Percentiles rank a stretch among this genome's conserved stretches.
phyloP scores from a whole-genome alignment of 2,329 filamentous ascomycete species.

The Endocalyx cinctus region DNA sequence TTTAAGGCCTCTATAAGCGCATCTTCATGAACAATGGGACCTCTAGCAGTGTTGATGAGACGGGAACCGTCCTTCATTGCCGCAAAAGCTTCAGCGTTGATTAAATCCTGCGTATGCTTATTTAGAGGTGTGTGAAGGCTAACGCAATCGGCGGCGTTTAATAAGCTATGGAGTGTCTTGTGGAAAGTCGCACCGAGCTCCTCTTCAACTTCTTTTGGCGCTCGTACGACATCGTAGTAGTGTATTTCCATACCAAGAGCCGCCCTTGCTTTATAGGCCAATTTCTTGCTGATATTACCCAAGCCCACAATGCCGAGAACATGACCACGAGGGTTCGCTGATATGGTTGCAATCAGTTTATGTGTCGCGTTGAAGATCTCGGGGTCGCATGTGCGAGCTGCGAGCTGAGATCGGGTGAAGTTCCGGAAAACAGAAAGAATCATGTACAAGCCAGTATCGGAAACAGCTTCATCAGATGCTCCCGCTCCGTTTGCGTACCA shows the following conservation, averaged over 20 bases:
- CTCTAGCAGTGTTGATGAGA: conserved; percentile 49
- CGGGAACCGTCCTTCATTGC: conserved; percentile 43
- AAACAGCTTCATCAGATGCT: conserved; percentile 57
- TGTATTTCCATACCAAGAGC: conserved; percentile 51
- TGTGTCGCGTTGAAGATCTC: conserved; percentile 35
- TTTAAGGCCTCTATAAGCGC: conserved; percentile 43
- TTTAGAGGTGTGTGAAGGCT: conserved; percentile 8
- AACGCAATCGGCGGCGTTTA: conserved; percentile 29
- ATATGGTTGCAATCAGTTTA: conserved; percentile 46
- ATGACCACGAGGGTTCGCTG: conserved; percentile 49
- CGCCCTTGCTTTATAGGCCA: conserved; percentile 40
- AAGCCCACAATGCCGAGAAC: conserved; percentile 49
- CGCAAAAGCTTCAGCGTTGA: conserved; percentile 29
- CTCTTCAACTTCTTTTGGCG: conserved; percentile 22
- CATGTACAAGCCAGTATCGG: conserved; percentile 55
- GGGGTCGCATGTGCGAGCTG: conserved; percentile 40
- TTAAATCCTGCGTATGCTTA: conserved; percentile 16
- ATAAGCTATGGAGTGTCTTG: conserved; percentile 18
- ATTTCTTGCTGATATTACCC: conserved; percentile 40
- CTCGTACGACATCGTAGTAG: conserved; percentile 42
- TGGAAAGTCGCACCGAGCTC: conserved; percentile 27
- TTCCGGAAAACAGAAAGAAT: conserved; percentile 56
- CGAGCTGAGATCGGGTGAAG: conserved; percentile 49
- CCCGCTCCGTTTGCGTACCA: conserved; percentile 47
- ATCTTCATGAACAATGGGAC: conserved; percentile 46